Evolutionary conservation across 805 yeast species (phyloP).

Genomic region (Saturnispora kantuleensis): DNA sequence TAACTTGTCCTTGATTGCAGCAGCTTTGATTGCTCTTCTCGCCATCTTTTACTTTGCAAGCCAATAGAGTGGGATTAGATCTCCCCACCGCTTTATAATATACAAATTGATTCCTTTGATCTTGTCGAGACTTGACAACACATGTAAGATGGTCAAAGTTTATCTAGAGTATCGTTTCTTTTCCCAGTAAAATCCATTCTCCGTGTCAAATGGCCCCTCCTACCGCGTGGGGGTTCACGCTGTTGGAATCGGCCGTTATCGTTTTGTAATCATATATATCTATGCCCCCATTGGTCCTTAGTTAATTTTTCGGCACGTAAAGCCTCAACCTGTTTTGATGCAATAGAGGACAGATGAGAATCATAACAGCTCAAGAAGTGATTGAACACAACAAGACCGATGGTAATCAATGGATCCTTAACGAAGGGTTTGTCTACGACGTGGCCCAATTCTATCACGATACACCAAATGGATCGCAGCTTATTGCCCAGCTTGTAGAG

Average conservation of each 20-base stretch:
- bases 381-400: slow-evolving; percentile 52
- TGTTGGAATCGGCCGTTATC: too few species aligned
- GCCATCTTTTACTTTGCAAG: slow-evolving; percentile 33
- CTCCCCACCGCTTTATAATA: not conserved
- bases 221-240: too few species aligned
- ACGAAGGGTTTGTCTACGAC: slow-evolving; percentile 74
- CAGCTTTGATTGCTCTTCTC: slow-evolving; percentile 31
- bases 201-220: too few species aligned
- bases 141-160: too few species aligned
- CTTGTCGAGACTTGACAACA: too few species aligned
- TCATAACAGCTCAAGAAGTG: slow-evolving; percentile 48
- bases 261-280: not conserved
- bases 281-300: not conserved
- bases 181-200: too few species aligned
- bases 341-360: not conserved
- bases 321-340: not conserved
- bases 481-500: slow-evolving; percentile 44
- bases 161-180: too few species aligned
- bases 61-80: slow-evolving; percentile 12
- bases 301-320: not conserved
- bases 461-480: slow-evolving; percentile 54
- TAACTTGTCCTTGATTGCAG: slow-evolving; percentile 26
- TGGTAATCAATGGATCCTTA: slow-evolving; percentile 75
- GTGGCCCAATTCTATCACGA: slow-evolving; percentile 59
- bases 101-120: not conserved